These are phyloP conservation scores for Excoecaria agallocha DNA, from an alignment of 345 rosid species.

Conservation along the genomic window DNA sequence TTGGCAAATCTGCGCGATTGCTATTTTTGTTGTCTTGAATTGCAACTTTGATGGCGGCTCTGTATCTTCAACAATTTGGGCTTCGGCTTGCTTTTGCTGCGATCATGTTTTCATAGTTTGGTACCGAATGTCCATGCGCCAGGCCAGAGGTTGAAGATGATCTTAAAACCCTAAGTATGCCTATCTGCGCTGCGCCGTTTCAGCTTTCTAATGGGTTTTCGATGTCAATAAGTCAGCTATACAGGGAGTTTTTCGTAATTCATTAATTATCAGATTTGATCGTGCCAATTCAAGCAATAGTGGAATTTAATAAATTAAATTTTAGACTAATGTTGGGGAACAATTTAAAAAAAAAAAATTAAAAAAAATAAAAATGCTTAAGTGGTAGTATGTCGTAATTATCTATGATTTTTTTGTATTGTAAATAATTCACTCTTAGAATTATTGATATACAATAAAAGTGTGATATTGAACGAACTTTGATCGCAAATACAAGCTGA, in stretches of 20 bases:
- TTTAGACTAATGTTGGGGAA: too few species aligned
- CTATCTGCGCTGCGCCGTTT: not conserved
- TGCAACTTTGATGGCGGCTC: conserved; percentile 25
- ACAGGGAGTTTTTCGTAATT: not conserved
- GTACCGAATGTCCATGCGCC: not conserved
- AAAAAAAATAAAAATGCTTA: too few species aligned
- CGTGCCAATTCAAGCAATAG: too few species aligned
- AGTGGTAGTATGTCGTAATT: too few species aligned
- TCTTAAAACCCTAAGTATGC: conserved; percentile 5
- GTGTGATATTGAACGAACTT: too few species aligned
- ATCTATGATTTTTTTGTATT: too few species aligned
- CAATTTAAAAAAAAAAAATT: too few species aligned
- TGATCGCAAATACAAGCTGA: too few species aligned
- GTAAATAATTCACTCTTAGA: too few species aligned
- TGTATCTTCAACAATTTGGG: not conserved
- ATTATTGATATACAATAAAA: too few species aligned
- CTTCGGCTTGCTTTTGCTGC: not conserved
- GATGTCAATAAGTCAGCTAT: not conserved
- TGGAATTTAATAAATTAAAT: too few species aligned
- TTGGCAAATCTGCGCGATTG: conserved; percentile 59
- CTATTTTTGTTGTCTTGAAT: conserved; percentile 39
- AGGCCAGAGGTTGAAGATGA: not conserved
- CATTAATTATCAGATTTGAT: too few species aligned
- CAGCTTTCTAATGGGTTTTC: not conserved
- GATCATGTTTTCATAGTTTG: conserved; percentile 11